Evolutionary conservation across 1,284 basidiomycete genomes (phyloP).

Genomic region (Irpex sp.): DNA sequence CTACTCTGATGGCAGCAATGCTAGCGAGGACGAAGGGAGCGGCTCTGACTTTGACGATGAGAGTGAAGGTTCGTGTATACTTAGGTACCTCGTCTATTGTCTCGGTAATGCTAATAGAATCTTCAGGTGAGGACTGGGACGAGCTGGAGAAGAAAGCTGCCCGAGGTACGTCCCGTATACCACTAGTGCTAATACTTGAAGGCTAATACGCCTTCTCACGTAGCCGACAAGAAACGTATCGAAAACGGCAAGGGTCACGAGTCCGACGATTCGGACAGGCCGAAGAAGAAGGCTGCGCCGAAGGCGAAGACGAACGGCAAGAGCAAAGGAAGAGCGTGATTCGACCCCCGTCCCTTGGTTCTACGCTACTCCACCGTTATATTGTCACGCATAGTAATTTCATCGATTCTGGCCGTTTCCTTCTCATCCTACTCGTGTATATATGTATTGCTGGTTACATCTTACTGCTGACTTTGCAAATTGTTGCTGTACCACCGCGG

Average conservation of each 20-base stretch:
- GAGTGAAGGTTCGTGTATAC: conserved; percentile 51
- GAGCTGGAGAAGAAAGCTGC: conserved; percentile 90
- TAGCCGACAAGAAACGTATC: conserved; percentile 70
- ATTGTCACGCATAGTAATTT: background rate
- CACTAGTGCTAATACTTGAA: background rate
- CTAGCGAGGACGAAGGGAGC: conserved; percentile 62
- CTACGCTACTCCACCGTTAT: background rate
- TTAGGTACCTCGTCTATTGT: background rate
- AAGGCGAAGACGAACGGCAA: conserved; percentile 36
- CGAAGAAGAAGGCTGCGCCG: conserved; percentile 53
- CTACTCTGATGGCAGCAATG: conserved; percentile 56
- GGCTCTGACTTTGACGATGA: conserved; percentile 67
- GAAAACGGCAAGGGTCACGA: conserved; percentile 46
- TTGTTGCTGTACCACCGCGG: too few relatives aligned
- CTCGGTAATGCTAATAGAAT: background rate
- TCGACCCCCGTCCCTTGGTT: background rate
- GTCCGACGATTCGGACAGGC: conserved; percentile 64
- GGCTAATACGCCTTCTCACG: background rate
- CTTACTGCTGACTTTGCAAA: too few relatives aligned
- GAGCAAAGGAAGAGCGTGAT: conserved; percentile 29
- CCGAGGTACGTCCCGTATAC: conserved; percentile 53
- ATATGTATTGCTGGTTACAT: too few relatives aligned
- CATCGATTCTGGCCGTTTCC: too few relatives aligned
- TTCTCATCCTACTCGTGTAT: background rate
- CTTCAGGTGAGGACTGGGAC: conserved; percentile 87